Percentiles rank a stretch among this genome's conserved stretches.
Evolutionary conservation across 2,329 filamentous ascomycete species (phyloP).

Genomic region (Xylariaceae sp.): DNA sequence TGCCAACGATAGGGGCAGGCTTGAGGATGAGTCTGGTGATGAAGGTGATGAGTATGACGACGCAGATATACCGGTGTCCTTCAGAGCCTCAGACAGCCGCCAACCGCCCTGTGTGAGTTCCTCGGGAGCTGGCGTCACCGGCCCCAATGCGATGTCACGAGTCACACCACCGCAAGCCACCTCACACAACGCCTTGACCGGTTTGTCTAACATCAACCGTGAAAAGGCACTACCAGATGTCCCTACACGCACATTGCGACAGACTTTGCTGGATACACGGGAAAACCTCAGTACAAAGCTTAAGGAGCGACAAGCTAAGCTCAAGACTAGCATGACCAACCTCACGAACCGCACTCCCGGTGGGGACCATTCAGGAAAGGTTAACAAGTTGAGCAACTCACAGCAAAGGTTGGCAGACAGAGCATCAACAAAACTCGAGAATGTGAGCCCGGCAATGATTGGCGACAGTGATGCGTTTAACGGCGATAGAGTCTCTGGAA

Average conservation of each 20-base stretch:
- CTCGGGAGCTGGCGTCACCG: not conserved
- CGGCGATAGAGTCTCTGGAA: constrained; percentile 18
- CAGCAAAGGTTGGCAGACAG: constrained; percentile 10
- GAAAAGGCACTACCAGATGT: constrained; percentile 17
- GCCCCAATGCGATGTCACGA: not conserved
- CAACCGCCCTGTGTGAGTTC: not conserved
- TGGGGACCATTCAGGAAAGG: constrained; percentile 19
- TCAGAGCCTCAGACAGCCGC: constrained; percentile 9
- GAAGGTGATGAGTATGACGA: not conserved
- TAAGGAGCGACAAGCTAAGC: constrained; percentile 13
- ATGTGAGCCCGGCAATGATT: constrained; percentile 21
- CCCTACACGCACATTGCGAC: constrained; percentile 19
- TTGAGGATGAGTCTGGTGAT: not conserved
- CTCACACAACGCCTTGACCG: constrained; percentile 4
- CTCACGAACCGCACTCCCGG: constrained; percentile 18
- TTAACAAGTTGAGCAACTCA: constrained; percentile 8
- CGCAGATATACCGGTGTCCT: constrained; percentile 9
- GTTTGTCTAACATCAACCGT: constrained; percentile 3
- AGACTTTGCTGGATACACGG: constrained; percentile 9
- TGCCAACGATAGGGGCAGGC: not conserved
- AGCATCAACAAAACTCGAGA: constrained; percentile 21
- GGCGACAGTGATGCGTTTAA: constrained; percentile 19
- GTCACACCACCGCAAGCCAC: not conserved
- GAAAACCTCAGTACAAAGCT: constrained; percentile 19
- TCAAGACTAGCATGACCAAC: constrained; percentile 6